Percentiles rank a stretch among this genome's conserved stretches.
These are phyloP conservation scores for Debaryomycetaceae sp. DNA, from an alignment of 1,139 yeast genomes.

Conservation along the genomic window DNA sequence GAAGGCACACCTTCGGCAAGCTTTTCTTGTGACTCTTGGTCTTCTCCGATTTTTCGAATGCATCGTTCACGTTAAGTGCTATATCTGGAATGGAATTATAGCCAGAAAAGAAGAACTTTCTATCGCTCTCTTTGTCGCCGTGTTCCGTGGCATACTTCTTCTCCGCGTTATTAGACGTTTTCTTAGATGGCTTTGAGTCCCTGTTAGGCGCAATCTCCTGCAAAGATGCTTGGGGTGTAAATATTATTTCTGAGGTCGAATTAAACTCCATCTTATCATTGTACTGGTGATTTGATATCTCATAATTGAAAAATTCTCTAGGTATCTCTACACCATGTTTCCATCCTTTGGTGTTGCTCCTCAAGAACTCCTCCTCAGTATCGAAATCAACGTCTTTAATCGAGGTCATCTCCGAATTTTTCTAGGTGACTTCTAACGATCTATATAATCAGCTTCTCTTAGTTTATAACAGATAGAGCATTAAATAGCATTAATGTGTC, in stretches of 20 bases:
- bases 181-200: background rate
- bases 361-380: slow-evolving; percentile 5
- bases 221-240: slow-evolving; percentile 24
- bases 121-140: slow-evolving; percentile 11
- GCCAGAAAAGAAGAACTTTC: slow-evolving; percentile 27
- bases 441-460: too few relatives aligned
- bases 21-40: background rate
- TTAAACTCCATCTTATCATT: background rate
- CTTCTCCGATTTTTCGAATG: background rate
- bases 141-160: background rate
- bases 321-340: slow-evolving; percentile 29
- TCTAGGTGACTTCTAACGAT: too few relatives aligned
- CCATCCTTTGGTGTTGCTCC: slow-evolving; percentile 20
- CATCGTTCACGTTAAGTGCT: slow-evolving; percentile 12
- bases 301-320: slow-evolving; percentile 24
- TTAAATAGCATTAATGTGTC: too few relatives aligned
- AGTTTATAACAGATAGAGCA: too few relatives aligned
- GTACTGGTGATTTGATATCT: slow-evolving; percentile 13
- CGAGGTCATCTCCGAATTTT: background rate
- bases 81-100: slow-evolving; percentile 28
- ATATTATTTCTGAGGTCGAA: slow-evolving; percentile 13
- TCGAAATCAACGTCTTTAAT: background rate
- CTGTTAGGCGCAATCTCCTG: slow-evolving; percentile 14
- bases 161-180: background rate
- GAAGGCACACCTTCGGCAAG: slow-evolving; percentile 31